Evolutionary conservation across 2,329 filamentous ascomycete genomes (phyloP), one percentile per base, ranked within the genome.

Genomic region (Trichophyton rubrum): DNA sequence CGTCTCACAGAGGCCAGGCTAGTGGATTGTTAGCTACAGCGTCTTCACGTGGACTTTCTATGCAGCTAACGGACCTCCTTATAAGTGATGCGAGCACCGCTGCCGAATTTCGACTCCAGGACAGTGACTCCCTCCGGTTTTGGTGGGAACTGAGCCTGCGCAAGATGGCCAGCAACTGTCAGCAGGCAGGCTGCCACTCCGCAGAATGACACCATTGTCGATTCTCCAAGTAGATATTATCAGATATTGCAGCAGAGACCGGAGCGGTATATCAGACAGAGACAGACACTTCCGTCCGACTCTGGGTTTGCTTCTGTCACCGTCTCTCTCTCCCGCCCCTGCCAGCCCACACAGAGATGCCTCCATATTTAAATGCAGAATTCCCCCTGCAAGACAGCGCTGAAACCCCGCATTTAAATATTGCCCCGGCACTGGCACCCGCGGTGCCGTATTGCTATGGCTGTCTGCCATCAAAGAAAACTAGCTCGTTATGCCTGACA

Each of bases 1-100:
- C 1, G 80, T 82, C 69, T 84, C 82, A 67, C 82, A 85, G 24
- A 84, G 76, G 2, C 71, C 61, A 15, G 59, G 33, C 49, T 53
- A 33, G 22, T 30, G 4, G 11, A 53, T 13, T 30, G 30, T 24
- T 7, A 30, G 17, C 6, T 11, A 33, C 27, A 7, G 5, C 2
- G 9, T 13, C 22, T 15, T 11, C 7, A 9, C 3, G 2, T n/a
- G 30, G 24, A 53, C 4, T 30, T 7, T 15, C 8, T 7, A 35
- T n/a, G 40, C 43, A 43, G 20, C 6, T 57, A 24, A 24, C 55
- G 38, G 17, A 77, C 77, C 68, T 78, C 68, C 67, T 78, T 78
- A 62, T 75, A 78, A 1, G 74, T 74, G 38, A 78, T 76, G 41
- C 69, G 71, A 1, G 77, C 73, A 3, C 74, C 75, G 41, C 74